Evolutionary conservation across 2,329 filamentous ascomycete species (phyloP), one percentile per base, ranked within the genome.

Genomic region (Ramichloridium luteum): DNA sequence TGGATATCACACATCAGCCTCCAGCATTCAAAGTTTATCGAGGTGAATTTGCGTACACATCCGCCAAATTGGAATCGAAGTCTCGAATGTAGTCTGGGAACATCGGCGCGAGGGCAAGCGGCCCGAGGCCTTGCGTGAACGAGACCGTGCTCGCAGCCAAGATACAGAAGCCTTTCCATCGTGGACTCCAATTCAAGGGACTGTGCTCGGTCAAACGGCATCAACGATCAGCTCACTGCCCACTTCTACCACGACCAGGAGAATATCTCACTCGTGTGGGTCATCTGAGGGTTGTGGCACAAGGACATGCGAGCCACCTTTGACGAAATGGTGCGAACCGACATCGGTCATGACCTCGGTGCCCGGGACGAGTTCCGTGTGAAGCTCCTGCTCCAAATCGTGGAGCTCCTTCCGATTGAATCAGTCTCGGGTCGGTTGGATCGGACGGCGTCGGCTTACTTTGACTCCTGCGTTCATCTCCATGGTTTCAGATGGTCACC

Each of bases 311-410:
- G 53, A 49, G 13, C 51, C 49, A 13, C 61, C 58, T 45, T 76
- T 77, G 46, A 77, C 70, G 45, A 78, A 78, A 50, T 77, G 73
- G 51, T 75, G 70, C 1, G 59, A 57, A 13, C 70, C 72, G 22
- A 77, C 64, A 59, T 79, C 68, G 6, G 61, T 54, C 70, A 74
- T 74, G 46, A 73, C 60, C 50, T 73, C 69, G 3, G 70, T 74
- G 14, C 70, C 70, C 3, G 70, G 70, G 25, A 71, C 52, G 35
- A 74, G 64, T 39, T 69, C 64, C 17, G 58, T 59, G 34, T 66
- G 57, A 37, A 73, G 61, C 56, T 71, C 65, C 33, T 59, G 43
- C 47, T 69, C 67, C 38, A 70, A 54, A 36, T 62, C 57, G 35
- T 48, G 56, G 27, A 59, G 51, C 43, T 63, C 62, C 59, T 64